Evolutionary conservation across 371 early-diverging fungal species (phyloP), one percentile per base, ranked within the genome.

Genomic region (Rhizopus stolonifer): DNA sequence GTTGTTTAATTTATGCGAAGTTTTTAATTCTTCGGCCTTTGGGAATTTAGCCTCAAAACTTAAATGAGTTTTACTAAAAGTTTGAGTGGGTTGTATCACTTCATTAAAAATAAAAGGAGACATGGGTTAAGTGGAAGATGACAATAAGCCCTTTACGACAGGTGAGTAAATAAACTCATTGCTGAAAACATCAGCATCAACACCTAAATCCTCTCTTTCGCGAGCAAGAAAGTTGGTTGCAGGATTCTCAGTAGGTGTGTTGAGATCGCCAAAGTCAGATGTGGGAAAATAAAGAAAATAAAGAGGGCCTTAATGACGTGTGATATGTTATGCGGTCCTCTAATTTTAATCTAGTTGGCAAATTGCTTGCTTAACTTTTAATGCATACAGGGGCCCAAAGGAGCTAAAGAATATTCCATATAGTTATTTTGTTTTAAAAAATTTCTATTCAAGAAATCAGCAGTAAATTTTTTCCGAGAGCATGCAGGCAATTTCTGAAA

Each of bases 211-310:
- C 23, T 89, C 94, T 45, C 87, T 88, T 76, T 96, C 96, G 49
- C 92, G 86, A 13, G 94, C 94, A 46, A 96, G 83, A 49, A 96
- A 95, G 54, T 95, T 94, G 46, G 90, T 89, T 23, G 86, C 87
- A 38, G 91, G 91, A 64, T 95, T 94, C 60, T 75, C 82, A 29
- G 72, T 62, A 34, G 63, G 58, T 49, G 43, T 42, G 55, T 67
- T 66, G 59, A 82, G 80, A 52, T 72, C 80, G 34, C 80, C 82
- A 70, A 82, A 80, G 39, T 77, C 80, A 57, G 78, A 73, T 78
- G 77, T n/a, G 14, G 21, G n/a, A 31, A 23, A 42, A 29, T 29
- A 26, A 39, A 29, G 29, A 49, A 44, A 1, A 25, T 25, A 54
- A 49, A 43, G 34, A 14, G 44, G n/a, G n/a, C n/a, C n/a, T n/a